Evolutionary conservation across 768 basidiomycete species (phyloP).

Genomic region (Amyloporia xantha): DNA sequence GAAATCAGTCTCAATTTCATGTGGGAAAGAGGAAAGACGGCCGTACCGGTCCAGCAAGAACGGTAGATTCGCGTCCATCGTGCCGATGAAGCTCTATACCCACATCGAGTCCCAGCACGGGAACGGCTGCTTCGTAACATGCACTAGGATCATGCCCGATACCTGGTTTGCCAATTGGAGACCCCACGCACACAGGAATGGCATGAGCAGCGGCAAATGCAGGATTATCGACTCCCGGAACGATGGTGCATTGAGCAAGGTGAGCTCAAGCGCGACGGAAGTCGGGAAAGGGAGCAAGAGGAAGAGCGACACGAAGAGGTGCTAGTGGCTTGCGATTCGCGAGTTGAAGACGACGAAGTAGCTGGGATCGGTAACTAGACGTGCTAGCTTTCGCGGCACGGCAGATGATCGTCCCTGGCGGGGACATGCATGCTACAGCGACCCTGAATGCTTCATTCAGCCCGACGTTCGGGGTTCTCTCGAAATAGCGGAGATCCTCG

Average conservation of each 20-base stretch:
- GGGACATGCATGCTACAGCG: slow-evolving; percentile 59
- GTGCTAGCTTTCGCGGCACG: background rate
- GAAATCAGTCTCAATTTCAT: too few relatives aligned
- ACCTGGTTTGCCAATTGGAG: slow-evolving; percentile 86
- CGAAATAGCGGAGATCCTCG: slow-evolving; percentile 41
- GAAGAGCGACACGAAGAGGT: slow-evolving; percentile 48
- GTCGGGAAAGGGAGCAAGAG: slow-evolving; percentile 76
- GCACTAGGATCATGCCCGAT: slow-evolving; percentile 87
- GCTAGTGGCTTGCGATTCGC: slow-evolving; percentile 32
- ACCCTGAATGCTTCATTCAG: slow-evolving; percentile 88
- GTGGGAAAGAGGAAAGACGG: slow-evolving; percentile 1
- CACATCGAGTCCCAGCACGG: slow-evolving; percentile 87
- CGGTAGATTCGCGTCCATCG: slow-evolving; percentile 77
- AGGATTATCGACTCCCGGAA: slow-evolving; percentile 61
- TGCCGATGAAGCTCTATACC: slow-evolving; percentile 72
- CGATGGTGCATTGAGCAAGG: slow-evolving; percentile 75
- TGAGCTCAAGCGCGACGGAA: slow-evolving; percentile 58
- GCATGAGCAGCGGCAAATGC: slow-evolving; percentile 70
- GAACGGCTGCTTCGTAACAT: slow-evolving; percentile 79
- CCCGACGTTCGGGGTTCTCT: slow-evolving; percentile 54
- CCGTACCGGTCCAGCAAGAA: slow-evolving; percentile 41
- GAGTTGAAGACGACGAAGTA: slow-evolving; percentile 78
- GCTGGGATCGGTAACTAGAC: slow-evolving; percentile 29
- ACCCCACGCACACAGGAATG: slow-evolving; percentile 93
- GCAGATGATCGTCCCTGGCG: slow-evolving; percentile 39